Evolutionary conservation across 768 basidiomycete species (phyloP).

Genomic region (Hortiboletus flavorubellus): DNA sequence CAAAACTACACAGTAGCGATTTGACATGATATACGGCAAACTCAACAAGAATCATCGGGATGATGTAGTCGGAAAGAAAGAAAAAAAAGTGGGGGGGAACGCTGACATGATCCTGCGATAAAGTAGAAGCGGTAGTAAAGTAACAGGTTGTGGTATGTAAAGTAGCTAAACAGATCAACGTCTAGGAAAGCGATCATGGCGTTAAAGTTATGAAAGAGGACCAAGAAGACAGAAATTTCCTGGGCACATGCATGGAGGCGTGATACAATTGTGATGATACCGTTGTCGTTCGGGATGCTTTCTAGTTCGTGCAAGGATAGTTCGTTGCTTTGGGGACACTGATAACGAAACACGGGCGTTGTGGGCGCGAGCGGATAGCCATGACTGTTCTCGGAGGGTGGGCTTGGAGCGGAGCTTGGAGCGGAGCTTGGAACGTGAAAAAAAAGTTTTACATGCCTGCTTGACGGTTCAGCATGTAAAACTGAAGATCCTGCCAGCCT

Average conservation of each 20-base stretch:
- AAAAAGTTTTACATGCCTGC: slow-evolving; percentile 53
- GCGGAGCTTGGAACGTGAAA: not conserved
- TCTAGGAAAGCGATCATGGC: not conserved
- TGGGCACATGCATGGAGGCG: slow-evolving; percentile 15
- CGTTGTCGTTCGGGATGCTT: slow-evolving; percentile 22
- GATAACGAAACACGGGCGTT: slow-evolving; percentile 7
- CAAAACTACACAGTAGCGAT: slow-evolving; percentile 24
- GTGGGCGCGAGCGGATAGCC: not conserved
- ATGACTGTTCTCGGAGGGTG: not conserved
- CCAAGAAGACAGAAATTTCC: not conserved
- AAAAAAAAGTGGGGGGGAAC: not conserved
- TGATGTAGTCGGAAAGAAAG: not conserved
- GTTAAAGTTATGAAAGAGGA: slow-evolving; percentile 1
- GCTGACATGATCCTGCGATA: slow-evolving; percentile 4
- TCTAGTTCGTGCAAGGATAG: slow-evolving; percentile 27
- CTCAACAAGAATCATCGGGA: slow-evolving; percentile 13
- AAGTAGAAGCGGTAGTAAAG: slow-evolving; percentile 13
- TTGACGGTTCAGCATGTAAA: slow-evolving; percentile 76
- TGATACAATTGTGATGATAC: slow-evolving; percentile 29
- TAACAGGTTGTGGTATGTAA: slow-evolving; percentile 9
- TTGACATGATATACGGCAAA: slow-evolving; percentile 18
- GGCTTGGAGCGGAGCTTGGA: not conserved
- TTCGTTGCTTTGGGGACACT: slow-evolving; percentile 12
- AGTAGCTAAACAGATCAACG: not conserved
- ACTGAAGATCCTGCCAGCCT: slow-evolving; percentile 80